Conservation (phyloP, 1,139 yeast genomes). For the Yamadazyma jaroonii region DNA sequence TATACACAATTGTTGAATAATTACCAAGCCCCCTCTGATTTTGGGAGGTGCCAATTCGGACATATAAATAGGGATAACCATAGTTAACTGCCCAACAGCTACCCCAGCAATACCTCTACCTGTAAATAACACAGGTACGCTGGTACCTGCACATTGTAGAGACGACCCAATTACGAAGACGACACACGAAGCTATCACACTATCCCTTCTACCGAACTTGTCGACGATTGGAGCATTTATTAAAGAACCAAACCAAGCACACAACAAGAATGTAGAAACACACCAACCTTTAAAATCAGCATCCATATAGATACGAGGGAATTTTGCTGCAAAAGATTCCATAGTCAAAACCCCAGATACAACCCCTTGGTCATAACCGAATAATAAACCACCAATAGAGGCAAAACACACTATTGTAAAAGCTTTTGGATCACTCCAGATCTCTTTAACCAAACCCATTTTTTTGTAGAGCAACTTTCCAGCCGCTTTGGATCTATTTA, state of each 20-base stretch:
- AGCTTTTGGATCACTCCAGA: constrained; percentile 13
- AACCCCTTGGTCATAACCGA: constrained; percentile 79
- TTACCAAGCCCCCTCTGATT: constrained; percentile 64
- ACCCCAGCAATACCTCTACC: constrained; percentile 24
- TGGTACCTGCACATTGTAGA: constrained; percentile 26
- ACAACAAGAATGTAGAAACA: constrained; percentile 20
- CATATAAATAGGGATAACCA: constrained; percentile 21
- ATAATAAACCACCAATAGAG: constrained; percentile 28
- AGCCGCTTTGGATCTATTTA: neutral
- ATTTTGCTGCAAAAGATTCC: constrained; percentile 18
- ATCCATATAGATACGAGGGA: constrained; percentile 18
- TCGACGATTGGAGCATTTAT: constrained; percentile 22
- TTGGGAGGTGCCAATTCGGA: constrained; percentile 37
- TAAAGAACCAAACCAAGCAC: constrained; percentile 23
- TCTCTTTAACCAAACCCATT: constrained; percentile 2
- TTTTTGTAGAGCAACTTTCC: neutral
- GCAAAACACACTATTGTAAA: constrained; percentile 18
- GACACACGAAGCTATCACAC: constrained; percentile 24
- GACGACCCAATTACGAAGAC: constrained; percentile 32
- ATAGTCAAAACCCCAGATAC: constrained; percentile 65
- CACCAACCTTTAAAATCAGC: constrained; percentile 23
- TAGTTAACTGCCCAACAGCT: constrained; percentile 22
- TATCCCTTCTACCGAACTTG: constrained; percentile 30
- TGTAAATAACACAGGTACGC: constrained; percentile 19
- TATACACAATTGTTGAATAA: constrained; percentile 62